These are phyloP conservation scores for Clitopilus hobsonii DNA, from an alignment of 768 basidiomycete species.

Conservation along the genomic window DNA sequence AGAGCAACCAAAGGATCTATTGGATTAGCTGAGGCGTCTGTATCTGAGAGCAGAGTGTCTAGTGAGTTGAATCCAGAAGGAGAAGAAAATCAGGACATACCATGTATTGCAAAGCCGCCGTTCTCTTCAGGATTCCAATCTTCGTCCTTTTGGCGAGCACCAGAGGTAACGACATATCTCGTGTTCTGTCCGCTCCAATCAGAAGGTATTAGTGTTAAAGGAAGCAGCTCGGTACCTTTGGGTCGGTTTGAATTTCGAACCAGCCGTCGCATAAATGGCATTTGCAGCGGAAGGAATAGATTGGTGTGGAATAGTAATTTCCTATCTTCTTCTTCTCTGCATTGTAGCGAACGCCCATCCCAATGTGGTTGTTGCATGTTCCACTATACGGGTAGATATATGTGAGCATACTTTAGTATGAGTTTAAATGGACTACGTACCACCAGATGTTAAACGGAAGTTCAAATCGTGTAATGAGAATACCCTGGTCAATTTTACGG, in stretches of 20 bases:
- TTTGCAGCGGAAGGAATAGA: constrained; percentile 95
- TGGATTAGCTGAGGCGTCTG: constrained; percentile 57
- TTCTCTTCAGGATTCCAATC: constrained; percentile 98
- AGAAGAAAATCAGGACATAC: no score
- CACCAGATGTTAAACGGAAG: constrained; percentile 97
- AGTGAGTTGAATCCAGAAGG: no score
- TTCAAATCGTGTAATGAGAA: constrained; percentile 93
- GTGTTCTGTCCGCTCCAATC: constrained; percentile 63
- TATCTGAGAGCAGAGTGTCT: constrained; percentile 42
- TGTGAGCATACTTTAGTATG: neutral
- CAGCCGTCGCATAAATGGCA: constrained; percentile 95
- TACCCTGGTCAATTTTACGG: constrained; percentile 93
- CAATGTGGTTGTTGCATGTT: constrained; percentile 93
- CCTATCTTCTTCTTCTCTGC: constrained; percentile 98
- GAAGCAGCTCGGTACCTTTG: constrained; percentile 54
- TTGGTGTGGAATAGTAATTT: constrained; percentile 90
- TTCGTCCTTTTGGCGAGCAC: constrained; percentile 92
- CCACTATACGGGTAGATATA: constrained; percentile 45
- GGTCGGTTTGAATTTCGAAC: constrained; percentile 98
- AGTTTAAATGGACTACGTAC: constrained; percentile 38
- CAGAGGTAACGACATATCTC: constrained; percentile 86
- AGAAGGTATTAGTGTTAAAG: neutral
- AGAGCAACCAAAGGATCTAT: constrained; percentile 83
- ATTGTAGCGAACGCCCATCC: constrained; percentile 99
- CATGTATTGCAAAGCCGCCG: constrained; percentile 87